These are phyloP conservation scores for Houttuynia cordata DNA, from an alignment of 164 flowering plant genomes.

Conservation along the genomic window DNA sequence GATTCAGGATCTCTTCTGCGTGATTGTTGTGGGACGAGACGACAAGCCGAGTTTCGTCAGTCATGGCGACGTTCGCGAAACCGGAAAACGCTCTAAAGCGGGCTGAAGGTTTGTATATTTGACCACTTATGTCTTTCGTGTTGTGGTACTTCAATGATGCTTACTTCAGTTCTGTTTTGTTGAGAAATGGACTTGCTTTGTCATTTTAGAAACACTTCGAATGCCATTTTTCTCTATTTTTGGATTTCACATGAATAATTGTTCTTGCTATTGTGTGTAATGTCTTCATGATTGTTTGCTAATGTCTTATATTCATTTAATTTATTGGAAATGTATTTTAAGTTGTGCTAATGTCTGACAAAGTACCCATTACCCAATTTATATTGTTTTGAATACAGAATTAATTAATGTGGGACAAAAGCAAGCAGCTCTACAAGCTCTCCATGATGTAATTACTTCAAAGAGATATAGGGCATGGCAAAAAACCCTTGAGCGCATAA, in stretches of 20 bases:
- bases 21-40: neutral
- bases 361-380: neutral
- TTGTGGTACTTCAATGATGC: neutral
- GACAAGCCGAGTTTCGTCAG: neutral
- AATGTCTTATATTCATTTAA: no score
- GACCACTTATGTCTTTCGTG: neutral
- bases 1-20: neutral
- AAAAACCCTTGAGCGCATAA: slow-evolving; percentile 69
- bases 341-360: no score
- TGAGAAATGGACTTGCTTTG: no score
- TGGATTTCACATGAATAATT: no score
- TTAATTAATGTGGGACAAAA: slow-evolving; percentile 91
- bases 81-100: slow-evolving; percentile 29
- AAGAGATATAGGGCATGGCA: slow-evolving; percentile 90
- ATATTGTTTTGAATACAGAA: slow-evolving; percentile 34
- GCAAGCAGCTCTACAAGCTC: slow-evolving; percentile 84
- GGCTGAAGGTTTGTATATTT: slow-evolving; percentile 16
- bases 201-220: no score
- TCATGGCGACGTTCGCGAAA: slow-evolving; percentile 20
- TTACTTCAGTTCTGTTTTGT: no score
- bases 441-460: slow-evolving; percentile 79
- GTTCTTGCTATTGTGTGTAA: no score
- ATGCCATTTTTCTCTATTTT: no score
- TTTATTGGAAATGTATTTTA: no score
- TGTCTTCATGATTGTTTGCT: no score